These are phyloP conservation scores for Musa itinerans DNA, from an alignment of 176 grass and related monocot species.

Conservation along the genomic window DNA sequence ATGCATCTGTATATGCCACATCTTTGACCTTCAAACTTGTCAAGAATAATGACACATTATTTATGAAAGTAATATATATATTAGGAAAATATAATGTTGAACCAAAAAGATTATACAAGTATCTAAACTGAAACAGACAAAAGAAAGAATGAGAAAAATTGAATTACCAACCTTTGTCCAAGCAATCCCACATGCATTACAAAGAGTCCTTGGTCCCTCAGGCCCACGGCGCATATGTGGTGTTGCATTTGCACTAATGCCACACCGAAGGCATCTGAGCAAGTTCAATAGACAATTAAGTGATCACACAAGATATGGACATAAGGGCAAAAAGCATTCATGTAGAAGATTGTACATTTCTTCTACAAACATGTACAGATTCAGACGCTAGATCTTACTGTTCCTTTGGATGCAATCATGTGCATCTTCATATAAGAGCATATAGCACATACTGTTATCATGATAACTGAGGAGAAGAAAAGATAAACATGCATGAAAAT, in stretches of 20 bases:
- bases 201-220: constrained; percentile 13
- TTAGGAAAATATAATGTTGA: no score
- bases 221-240: constrained; percentile 10
- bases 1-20: background rate
- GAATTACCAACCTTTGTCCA: background rate
- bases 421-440: no score
- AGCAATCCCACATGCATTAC: constrained; percentile 12
- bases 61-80: background rate
- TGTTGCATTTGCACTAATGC: constrained; percentile 14
- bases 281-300: background rate
- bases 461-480: no score
- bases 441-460: no score
- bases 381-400: background rate
- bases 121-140: background rate
- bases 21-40: background rate
- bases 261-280: constrained; percentile 4
- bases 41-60: background rate
- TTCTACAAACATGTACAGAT: background rate
- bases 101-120: background rate
- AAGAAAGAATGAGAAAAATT: constrained; percentile 6
- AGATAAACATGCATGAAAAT: no score
- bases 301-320: background rate
- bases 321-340: background rate
- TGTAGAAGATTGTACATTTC: background rate
- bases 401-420: background rate